Base-by-base conservation (phyloP, 768 basidiomycete species). In the Collybia sordida region DNA sequence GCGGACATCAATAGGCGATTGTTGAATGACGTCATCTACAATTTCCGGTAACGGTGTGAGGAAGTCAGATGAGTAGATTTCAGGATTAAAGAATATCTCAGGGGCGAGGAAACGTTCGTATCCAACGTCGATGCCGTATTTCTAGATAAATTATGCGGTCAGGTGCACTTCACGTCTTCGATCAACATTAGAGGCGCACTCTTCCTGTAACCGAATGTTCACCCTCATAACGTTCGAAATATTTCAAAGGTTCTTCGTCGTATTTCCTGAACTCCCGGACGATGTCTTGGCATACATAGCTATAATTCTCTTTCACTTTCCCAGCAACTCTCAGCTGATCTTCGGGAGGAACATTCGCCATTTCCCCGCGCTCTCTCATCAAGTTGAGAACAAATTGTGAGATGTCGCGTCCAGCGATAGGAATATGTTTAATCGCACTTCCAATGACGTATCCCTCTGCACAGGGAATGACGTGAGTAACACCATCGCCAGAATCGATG, bases 361-460 rank as follows among this genome's bases (percentile, higher is more conserved):
- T 90, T 72, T 98, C 96, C 6, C 94, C 93, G 40, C 97, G 86
- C 71, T 99, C 96, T 57, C 97, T 83, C 74, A 99, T 81, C 41
- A 99, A 75, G 64, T 95, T 96, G 58, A 98, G 84, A 28, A 98
- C 96, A 65, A 98, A 98, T 63, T 92, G 88, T 8, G 93, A 83
- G 70, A 99, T 97, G 67, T 98, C 96, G 56, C 96, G 90, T 11
- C 97, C 97, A 25, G 96, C 97, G 61, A 98, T 96, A 43, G 97
- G 97, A 63, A 99, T 94, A 64, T 98, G 93, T 70, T 98, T 98
- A 80, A 99, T 98, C 1, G 95, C 91, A 60, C 92, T 95, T 19
- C 97, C 97, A 62, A 99, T 98, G 58, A 99, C 97, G 67, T 98
- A 99, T 39, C 97, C 97, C 63, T 98, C 97, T 21, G 96, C 96